Percentiles rank a stretch among this genome's conserved stretches.
Conservation (phyloP, 805 yeast species). For the Suhomyces vadensis region DNA sequence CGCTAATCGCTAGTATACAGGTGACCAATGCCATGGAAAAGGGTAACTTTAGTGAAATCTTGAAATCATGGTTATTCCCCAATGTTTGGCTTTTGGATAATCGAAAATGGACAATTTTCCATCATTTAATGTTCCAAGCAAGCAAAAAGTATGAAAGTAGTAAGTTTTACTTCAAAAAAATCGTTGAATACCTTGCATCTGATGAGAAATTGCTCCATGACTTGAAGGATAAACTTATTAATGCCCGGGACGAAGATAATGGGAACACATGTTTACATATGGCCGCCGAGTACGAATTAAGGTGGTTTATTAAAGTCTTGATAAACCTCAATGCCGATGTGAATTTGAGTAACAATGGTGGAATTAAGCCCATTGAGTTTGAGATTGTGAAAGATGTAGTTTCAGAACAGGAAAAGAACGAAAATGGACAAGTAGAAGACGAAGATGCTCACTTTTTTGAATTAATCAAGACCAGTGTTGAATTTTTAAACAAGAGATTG, state of each 20-base stretch:
- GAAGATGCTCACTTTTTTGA: conserved; percentile 30
- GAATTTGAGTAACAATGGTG: conserved; percentile 75
- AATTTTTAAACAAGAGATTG: conserved; percentile 30
- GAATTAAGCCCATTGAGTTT: conserved; percentile 83
- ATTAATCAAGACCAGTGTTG: conserved; percentile 35
- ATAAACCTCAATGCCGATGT: conserved; percentile 50
- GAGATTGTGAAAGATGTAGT: conserved; percentile 57
- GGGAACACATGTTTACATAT: conserved; percentile 43
- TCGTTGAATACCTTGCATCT: conserved; percentile 33
- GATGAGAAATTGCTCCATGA: conserved; percentile 21
- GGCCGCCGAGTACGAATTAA: conserved; percentile 40
- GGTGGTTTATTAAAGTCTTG: conserved; percentile 39
- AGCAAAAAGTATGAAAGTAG: conserved; percentile 33
- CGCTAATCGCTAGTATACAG: conserved; percentile 69
- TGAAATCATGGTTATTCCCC: conserved; percentile 71
- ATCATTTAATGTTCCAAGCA: conserved; percentile 67
- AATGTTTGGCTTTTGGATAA: conserved; percentile 47
- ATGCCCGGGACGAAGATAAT: conserved; percentile 35
- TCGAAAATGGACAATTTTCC: conserved; percentile 77
- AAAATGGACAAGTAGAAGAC: conserved; percentile 6
- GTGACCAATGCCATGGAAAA: conserved; percentile 83
- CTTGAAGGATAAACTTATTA: conserved; percentile 27
- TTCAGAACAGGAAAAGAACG: conserved; percentile 17
- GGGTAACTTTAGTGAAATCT: conserved; percentile 67
- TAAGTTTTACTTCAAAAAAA: conserved; percentile 36